Evolutionary conservation across 768 basidiomycete species (phyloP), one percentile per base, ranked within the genome.

Genomic region (Pisolithus microcarpus): DNA sequence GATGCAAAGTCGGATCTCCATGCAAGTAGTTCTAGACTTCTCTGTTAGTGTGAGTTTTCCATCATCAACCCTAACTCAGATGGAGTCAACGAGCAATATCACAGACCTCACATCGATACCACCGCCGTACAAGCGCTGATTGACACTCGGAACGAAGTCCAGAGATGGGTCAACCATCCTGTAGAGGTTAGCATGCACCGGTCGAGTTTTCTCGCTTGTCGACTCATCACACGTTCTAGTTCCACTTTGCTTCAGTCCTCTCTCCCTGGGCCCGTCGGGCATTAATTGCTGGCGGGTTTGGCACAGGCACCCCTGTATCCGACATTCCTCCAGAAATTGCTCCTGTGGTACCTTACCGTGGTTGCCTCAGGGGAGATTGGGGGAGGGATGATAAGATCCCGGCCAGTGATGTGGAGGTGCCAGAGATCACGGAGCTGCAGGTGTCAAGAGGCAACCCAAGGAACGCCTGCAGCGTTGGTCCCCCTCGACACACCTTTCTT

Each of bases 261-360:
- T 92, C 91, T 1, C 92, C 92, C 0, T 99, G 94, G 95, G 89
- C 91, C 52, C 81, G 87, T 49, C 86, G 94, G 46, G 89, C 90
- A 5, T 76, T 94, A 31, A 70, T 91, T 43, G 91, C 93, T 4
- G 94, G 87, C 52, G 91, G 91, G 2, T 98, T 98, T 63, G 95
- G 95, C 7, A 75, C 75, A 18, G 87, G 90, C n/a, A 63, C 65
- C 13, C 64, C 74, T 2, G 53, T 70, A 4, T 65, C 70, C 8
- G 65, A 62, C 18, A 56, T 67, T 0, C 75, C 75, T 10, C 70
- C 68, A 19, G 93, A 95, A 58, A 73, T 94, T 50, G 90, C 87
- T 5, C 72, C 85, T 21, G 81, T 93, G 46, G 83, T 88, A n/a
- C 80, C 86, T 1, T 81, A 81, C 54, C 72, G 63, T 36, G 68